These are phyloP conservation scores for Pythium brachiatum DNA, from an alignment of 352 stramenopile genomes.

Conservation along the genomic window DNA sequence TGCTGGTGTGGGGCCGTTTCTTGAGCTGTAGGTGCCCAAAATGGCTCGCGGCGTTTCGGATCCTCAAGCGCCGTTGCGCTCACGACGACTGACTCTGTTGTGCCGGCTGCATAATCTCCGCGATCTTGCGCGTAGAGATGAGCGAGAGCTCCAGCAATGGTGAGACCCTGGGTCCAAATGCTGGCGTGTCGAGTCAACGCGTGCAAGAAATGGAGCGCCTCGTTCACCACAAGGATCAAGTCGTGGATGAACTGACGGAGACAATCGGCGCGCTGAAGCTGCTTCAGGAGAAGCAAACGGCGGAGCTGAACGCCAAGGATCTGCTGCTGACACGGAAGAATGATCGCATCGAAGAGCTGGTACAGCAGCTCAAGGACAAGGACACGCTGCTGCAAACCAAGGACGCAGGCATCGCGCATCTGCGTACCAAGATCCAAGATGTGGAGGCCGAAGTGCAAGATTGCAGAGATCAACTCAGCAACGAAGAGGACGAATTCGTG, in stretches of 20 bases:
- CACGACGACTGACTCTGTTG: too few species aligned
- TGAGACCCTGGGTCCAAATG: neutral
- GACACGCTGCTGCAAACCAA: conserved; percentile 16
- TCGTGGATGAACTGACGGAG: conserved; percentile 22
- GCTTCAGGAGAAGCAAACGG: conserved; percentile 50
- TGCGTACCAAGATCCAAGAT: conserved; percentile 22
- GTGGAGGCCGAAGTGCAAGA: conserved; percentile 31
- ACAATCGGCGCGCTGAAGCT: conserved; percentile 36
- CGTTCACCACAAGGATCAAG: conserved; percentile 10
- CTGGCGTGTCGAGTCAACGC: neutral
- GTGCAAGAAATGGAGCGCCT: conserved; percentile 1
- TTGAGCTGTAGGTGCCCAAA: neutral
- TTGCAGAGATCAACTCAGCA: conserved; percentile 45
- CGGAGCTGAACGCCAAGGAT: conserved; percentile 71
- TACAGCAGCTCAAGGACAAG: conserved; percentile 39
- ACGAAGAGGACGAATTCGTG: conserved; percentile 67
- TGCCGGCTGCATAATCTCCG: neutral
- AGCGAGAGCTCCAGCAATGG: neutral
- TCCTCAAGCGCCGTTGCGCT: neutral
- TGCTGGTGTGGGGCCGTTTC: neutral
- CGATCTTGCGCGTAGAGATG: neutral
- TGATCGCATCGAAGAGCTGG: conserved; percentile 60
- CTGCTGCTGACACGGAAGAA: conserved; percentile 52
- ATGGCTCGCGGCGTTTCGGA: neutral
- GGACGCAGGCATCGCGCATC: conserved; percentile 1